Percentiles rank a stretch among this genome's conserved stretches.
These are phyloP conservation scores for Alternaria rosae DNA, from an alignment of 2,329 filamentous ascomycete species.

Conservation along the genomic window DNA sequence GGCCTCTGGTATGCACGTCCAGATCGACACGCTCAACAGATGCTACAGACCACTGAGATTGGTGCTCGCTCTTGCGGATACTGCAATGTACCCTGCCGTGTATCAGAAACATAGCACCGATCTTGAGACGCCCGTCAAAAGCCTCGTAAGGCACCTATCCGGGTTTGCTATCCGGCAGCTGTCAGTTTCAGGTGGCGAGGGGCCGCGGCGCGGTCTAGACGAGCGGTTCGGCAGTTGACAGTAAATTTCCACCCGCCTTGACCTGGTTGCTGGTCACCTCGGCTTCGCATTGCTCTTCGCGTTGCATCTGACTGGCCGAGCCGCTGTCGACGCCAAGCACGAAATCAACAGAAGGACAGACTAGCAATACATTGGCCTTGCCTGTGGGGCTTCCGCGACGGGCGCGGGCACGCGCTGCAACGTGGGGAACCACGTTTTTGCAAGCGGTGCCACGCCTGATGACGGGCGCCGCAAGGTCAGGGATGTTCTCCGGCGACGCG, in stretches of 20 bases:
- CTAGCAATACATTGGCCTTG: slow-evolving; percentile 35
- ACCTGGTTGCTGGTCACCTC: slow-evolving; percentile 24
- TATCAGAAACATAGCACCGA: slow-evolving; percentile 19
- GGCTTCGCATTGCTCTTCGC: slow-evolving; percentile 13
- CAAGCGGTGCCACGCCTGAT: slow-evolving; percentile 30
- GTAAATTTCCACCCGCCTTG: slow-evolving; percentile 15
- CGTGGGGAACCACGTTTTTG: slow-evolving; percentile 45
- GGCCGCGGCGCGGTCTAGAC: slow-evolving; percentile 28
- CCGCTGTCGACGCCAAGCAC: slow-evolving; percentile 21
- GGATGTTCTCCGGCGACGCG: slow-evolving; percentile 14
- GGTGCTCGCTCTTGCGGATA: slow-evolving; percentile 25
- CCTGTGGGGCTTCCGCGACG: slow-evolving; percentile 35
- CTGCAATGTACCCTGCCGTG: slow-evolving; percentile 17
- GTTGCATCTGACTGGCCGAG: slow-evolving; percentile 16
- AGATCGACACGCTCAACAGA: slow-evolving; percentile 30
- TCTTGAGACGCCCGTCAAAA: slow-evolving; percentile 22
- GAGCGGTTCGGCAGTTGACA: slow-evolving; percentile 32
- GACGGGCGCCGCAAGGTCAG: slow-evolving; percentile 24
- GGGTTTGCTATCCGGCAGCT: slow-evolving; percentile 23
- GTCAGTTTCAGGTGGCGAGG: slow-evolving; percentile 20
- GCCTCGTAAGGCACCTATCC: slow-evolving; percentile 27
- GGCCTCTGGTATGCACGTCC: slow-evolving; percentile 16
- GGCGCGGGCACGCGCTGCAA: slow-evolving; percentile 36
- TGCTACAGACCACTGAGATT: slow-evolving; percentile 18
- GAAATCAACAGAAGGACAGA: slow-evolving; percentile 18